Percentiles rank a stretch among this genome's conserved stretches.
Evolutionary conservation across 1,139 yeast species (phyloP).

Genomic region (Hemisphaericaspora subhashii): DNA sequence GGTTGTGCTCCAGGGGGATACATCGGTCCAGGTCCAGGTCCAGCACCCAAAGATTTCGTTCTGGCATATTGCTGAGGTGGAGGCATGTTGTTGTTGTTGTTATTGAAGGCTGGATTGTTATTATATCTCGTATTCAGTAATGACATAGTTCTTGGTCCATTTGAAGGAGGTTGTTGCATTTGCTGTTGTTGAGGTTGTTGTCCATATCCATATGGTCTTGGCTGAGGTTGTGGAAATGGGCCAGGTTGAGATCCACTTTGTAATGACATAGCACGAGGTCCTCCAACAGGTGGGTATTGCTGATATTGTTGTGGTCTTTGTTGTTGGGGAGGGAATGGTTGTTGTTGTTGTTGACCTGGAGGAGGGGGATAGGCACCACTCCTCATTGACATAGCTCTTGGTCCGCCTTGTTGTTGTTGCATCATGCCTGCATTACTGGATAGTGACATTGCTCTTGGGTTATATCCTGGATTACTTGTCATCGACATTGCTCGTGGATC

Average conservation of each 20-base stretch:
- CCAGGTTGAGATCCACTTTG: slow-evolving; percentile 10
- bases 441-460: slow-evolving; percentile 2
- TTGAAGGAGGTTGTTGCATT: slow-evolving; percentile 3
- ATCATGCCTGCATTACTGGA: slow-evolving; percentile 7
- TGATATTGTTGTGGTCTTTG: slow-evolving; percentile 6
- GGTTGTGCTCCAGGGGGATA: slow-evolving; percentile 6
- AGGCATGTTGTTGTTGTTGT: slow-evolving; percentile 8
- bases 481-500: slow-evolving; percentile 12
- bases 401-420: slow-evolving; percentile 13
- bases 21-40: slow-evolving; percentile 5
- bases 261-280: slow-evolving; percentile 18
- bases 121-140: slow-evolving; percentile 18
- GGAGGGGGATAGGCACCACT: slow-evolving; percentile 11
- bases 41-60: slow-evolving; percentile 13
- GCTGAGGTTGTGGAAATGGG: slow-evolving; percentile 2
- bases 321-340: background rate
- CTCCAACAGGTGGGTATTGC: no score
- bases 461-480: slow-evolving; percentile 3
- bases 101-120: slow-evolving; percentile 1
- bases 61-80: slow-evolving; percentile 13
- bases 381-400: slow-evolving; percentile 18
- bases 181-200: slow-evolving; percentile 7
- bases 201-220: background rate
- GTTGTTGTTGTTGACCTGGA: slow-evolving; percentile 4
- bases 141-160: slow-evolving; percentile 29